These are phyloP conservation scores for Verbascum thapsus DNA, from an alignment of 257 asterid species.

Conservation along the genomic window DNA sequence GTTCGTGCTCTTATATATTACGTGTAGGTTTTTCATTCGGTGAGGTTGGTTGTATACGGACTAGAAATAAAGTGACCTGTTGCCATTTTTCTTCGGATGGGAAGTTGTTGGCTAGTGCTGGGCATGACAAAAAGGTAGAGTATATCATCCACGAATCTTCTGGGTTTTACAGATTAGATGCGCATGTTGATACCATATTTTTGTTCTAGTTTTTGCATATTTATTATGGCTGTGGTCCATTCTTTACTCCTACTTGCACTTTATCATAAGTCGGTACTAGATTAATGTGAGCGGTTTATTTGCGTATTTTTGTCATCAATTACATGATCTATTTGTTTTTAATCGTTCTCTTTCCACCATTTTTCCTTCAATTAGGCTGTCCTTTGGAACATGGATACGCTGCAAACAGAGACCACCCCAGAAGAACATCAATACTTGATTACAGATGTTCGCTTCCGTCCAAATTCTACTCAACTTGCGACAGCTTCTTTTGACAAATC, in stretches of 20 bases:
- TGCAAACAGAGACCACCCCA: conserved; percentile 60
- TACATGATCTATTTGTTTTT: not conserved
- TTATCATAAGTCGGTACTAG: not conserved
- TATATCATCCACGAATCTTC: too few species aligned
- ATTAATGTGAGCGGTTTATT: conserved; percentile 6
- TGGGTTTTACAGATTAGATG: conserved; percentile 8
- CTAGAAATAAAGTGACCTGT: conserved; percentile 91
- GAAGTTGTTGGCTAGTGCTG: conserved; percentile 92
- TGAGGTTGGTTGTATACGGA: conserved; percentile 86
- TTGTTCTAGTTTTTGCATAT: too few species aligned
- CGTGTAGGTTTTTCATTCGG: conserved; percentile 72
- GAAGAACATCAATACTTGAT: conserved; percentile 83
- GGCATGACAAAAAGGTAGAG: conserved; percentile 90
- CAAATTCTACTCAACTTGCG: conserved; percentile 87
- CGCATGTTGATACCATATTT: too few species aligned
- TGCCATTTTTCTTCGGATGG: conserved; percentile 99
- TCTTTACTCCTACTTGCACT: not conserved
- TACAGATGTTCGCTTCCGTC: conserved; percentile 93
- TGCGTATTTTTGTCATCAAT: not conserved
- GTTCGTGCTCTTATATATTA: not conserved
- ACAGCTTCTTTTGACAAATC: conserved; percentile 90
- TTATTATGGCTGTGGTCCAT: too few species aligned
- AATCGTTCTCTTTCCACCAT: too few species aligned
- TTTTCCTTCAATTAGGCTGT: conserved; percentile 61
- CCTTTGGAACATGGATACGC: conserved; percentile 96